Evolutionary conservation across 352 stramenopile genomes (phyloP), one percentile per base, ranked within the genome.

Genomic region (Detonula confervacea): DNA sequence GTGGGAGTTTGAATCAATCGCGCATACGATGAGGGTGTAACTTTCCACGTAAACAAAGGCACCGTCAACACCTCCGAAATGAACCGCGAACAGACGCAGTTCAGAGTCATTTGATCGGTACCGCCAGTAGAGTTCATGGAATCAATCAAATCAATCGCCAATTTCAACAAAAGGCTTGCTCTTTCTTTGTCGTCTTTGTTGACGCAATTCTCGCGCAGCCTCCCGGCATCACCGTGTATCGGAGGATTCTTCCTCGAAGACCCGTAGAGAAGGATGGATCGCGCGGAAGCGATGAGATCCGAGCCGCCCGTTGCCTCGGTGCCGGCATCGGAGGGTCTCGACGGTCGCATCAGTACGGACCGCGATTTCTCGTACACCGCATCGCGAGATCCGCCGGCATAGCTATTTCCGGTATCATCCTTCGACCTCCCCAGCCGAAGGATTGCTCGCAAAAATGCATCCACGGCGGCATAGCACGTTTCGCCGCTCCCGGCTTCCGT

Each of bases 21-120:
- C 51, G 16, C 29, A 44, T 83, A 80, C 12, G 73, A 73, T 35
- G 49, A 56, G 49, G 69, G 12, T 2, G 39, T 66, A n/a, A 86
- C 47, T 57, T 90, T 90, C 88, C 88, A 93, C 29, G 78, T 86
- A 6, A 93, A 73, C 6, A 93, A 63, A 49, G 88, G 88, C 51
- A 91, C 56, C 20, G 88, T 90, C 33, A 92, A 60, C 33, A 92
- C 80, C 55, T 91, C 82, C 2, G 60, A 61, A 46, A 91, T 29
- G 35, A 91, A 87, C 51, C 80, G 77, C 2, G 75, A 70, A 61
- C 82, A 65, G 25, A 88, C 81, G 56, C 60, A 51, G 49, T 54
- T 65, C 20, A 59, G 18, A 37, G 65, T 59, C n/a, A 62, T 54
- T 11, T 55, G 24, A 69, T 80, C 69, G n/a, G n/a, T n/a, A 52